Evolutionary conservation across 805 yeast species (phyloP).

Genomic region (Saccharomycopsis babjevae): DNA sequence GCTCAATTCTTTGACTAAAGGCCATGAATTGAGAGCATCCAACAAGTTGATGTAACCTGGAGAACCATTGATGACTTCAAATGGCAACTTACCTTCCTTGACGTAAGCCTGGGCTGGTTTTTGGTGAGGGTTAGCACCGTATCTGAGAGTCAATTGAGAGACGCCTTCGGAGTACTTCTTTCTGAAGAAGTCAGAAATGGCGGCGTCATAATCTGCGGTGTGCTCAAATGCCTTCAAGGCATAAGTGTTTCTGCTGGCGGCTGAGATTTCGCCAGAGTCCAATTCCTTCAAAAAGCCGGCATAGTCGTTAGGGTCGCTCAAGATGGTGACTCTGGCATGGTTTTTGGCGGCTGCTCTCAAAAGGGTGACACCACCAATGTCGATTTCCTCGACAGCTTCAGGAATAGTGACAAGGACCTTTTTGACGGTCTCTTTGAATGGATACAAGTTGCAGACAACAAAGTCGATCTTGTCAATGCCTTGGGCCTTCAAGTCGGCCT

Average conservation of each 20-base stretch:
- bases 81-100: slow-evolving; percentile 76
- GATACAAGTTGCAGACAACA: slow-evolving; percentile 96
- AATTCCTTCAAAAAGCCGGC: slow-evolving; percentile 79
- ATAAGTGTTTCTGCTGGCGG: slow-evolving; percentile 64
- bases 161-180: slow-evolving; percentile 87
- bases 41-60: slow-evolving; percentile 96
- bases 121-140: slow-evolving; percentile 99
- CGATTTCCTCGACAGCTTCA: slow-evolving; percentile 98
- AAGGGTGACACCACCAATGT: slow-evolving; percentile 95
- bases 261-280: slow-evolving; percentile 48
- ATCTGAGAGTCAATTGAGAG: slow-evolving; percentile 88
- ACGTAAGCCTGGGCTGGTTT: slow-evolving; percentile 98
- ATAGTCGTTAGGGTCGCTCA: slow-evolving; percentile 92
- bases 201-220: slow-evolving; percentile 94
- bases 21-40: slow-evolving; percentile 98
- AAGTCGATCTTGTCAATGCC: slow-evolving; percentile 92
- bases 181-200: slow-evolving; percentile 94
- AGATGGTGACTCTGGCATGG: slow-evolving; percentile 90
- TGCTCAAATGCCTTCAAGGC: slow-evolving; percentile 97
- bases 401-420: slow-evolving; percentile 91
- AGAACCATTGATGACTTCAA: slow-evolving; percentile 86
- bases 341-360: slow-evolving; percentile 98
- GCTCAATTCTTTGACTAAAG: slow-evolving; percentile 90
- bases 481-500: slow-evolving; percentile 77
- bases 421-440: slow-evolving; percentile 94